Conservation (phyloP, 805 yeast genomes). For the Ogataea methanolica region DNA sequence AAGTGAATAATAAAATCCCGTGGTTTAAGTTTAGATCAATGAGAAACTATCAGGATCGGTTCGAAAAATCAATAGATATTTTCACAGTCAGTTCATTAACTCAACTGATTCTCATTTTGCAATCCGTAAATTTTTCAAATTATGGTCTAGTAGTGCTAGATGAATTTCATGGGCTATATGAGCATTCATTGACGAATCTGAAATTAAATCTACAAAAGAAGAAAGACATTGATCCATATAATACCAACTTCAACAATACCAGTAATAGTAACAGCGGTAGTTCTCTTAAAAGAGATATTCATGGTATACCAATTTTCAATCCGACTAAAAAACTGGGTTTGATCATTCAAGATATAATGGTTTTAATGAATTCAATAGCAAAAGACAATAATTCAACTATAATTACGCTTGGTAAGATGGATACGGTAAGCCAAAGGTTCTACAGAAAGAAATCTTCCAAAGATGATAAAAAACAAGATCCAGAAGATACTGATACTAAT, state of each 20-base stretch:
- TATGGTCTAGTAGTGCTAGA: conserved; percentile 25
- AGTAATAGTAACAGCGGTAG: background rate
- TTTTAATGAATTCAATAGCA: conserved; percentile 12
- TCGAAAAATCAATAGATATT: conserved; percentile 10
- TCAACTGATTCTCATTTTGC: conserved; percentile 19
- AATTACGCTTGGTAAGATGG: conserved; percentile 28
- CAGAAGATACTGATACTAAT: background rate
- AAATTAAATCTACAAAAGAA: conserved; percentile 1
- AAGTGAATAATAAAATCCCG: conserved; percentile 19
- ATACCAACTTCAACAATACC: background rate
- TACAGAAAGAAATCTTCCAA: conserved; percentile 2
- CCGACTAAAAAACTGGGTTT: conserved; percentile 19
- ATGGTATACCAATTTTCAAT: conserved; percentile 16
- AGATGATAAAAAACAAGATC: background rate
- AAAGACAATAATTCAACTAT: conserved; percentile 10
- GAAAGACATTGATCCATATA: background rate
- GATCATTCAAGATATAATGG: conserved; percentile 18
- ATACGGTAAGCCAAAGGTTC: conserved; percentile 22
- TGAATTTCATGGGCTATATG: conserved; percentile 24
- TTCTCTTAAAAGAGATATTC: conserved; percentile 14
- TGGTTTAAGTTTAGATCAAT: conserved; percentile 20
- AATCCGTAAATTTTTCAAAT: conserved; percentile 10
- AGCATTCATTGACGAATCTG: conserved; percentile 9
- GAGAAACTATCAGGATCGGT: background rate
- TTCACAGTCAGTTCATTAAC: conserved; percentile 14